Evolutionary conservation across 192 early-diverging fungal genomes (phyloP).

Genomic region (Lobosporangium transversale): DNA sequence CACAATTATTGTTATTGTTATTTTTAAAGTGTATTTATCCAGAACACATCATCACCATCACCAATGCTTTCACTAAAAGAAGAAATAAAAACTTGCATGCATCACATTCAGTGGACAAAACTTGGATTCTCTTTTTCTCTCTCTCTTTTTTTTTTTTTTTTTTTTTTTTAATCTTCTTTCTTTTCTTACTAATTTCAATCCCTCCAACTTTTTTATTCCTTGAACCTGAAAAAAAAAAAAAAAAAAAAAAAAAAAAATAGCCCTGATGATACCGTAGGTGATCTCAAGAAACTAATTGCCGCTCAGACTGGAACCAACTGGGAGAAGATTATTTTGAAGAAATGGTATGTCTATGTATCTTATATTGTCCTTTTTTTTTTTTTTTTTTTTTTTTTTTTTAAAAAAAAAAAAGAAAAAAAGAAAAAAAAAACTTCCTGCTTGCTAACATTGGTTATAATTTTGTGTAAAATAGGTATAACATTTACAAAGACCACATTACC

Average conservation of each 20-base stretch:
- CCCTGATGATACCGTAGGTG: constrained; percentile 82
- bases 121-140: too few species aligned
- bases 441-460: background rate
- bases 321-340: constrained; percentile 90
- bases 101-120: too few species aligned
- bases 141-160: too few species aligned
- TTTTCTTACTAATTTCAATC: background rate
- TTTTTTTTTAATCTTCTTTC: background rate
- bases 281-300: constrained; percentile 87
- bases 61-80: too few species aligned
- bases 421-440: too few species aligned
- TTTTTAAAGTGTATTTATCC: too few species aligned
- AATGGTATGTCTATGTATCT: constrained; percentile 65
- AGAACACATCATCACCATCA: too few species aligned
- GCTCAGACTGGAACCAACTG: constrained; percentile 91
- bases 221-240: too few species aligned
- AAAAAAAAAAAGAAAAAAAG: too few species aligned
- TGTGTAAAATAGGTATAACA: constrained; percentile 62
- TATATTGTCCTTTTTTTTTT: background rate
- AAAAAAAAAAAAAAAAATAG: constrained; percentile 50
- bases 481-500: constrained; percentile 90
- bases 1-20: too few species aligned
- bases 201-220: constrained; percentile 9
- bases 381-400: background rate
- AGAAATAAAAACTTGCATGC: too few species aligned